A percentile compares a stretch with the other conserved stretches of the same genome.
Evolutionary conservation across 805 yeast genomes (phyloP).

Genomic region (Lipomyces yamanashiensis): DNA sequence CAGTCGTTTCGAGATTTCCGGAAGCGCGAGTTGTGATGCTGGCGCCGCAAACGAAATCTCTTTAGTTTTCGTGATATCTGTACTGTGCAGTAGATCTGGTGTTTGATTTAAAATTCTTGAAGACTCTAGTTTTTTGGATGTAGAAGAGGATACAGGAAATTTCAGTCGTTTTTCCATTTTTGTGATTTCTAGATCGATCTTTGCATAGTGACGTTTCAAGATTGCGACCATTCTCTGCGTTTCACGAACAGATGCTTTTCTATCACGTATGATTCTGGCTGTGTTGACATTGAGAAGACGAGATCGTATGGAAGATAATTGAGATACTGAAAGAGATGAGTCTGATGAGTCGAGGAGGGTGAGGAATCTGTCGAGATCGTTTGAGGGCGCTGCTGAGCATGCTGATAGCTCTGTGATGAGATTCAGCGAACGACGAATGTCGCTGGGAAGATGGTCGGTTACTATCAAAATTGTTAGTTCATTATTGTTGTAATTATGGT

Average conservation of each 20-base stretch:
- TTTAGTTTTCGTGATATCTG: background rate
- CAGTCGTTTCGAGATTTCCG: conserved; percentile 3
- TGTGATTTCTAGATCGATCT: conserved; percentile 13
- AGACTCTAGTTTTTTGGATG: background rate
- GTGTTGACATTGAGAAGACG: conserved; percentile 4
- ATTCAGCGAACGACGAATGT: conserved; percentile 24
- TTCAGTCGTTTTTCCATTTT: conserved; percentile 15
- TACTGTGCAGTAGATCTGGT: background rate
- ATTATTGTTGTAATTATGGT: background rate
- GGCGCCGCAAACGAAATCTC: background rate
- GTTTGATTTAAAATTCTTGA: background rate
- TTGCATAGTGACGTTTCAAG: conserved; percentile 13
- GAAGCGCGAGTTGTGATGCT: conserved; percentile 3
- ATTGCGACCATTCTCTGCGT: conserved; percentile 13
- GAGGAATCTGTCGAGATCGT: conserved; percentile 12
- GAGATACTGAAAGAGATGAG: background rate
- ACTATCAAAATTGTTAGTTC: conserved; percentile 12
- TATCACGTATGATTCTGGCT: conserved; percentile 2
- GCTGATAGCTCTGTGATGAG: conserved; percentile 16
- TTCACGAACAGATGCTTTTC: conserved; percentile 19
- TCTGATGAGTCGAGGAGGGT: background rate
- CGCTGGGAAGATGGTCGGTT: conserved; percentile 33
- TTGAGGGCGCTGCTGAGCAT: conserved; percentile 6
- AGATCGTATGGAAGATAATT: background rate
- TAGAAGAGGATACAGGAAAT: background rate